A percentile compares a stretch with the other conserved stretches of the same genome.
These are phyloP conservation scores for Penstemon eatonii DNA, from an alignment of 257 asterid genomes.

Conservation along the genomic window DNA sequence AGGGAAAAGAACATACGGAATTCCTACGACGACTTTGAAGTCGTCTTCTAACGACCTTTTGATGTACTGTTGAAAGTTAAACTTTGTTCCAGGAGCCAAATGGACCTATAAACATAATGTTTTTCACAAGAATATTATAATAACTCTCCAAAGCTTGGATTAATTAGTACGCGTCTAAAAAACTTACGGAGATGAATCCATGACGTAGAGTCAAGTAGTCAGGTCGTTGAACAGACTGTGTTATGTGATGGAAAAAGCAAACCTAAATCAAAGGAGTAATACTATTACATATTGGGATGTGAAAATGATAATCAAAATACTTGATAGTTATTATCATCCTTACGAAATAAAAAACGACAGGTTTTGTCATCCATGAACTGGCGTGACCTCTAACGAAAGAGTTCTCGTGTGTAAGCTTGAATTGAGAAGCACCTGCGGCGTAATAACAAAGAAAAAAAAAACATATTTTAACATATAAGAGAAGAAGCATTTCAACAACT, in stretches of 20 bases:
- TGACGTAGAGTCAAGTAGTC: conserved; percentile 91
- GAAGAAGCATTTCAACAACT: neutral
- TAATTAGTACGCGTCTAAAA: neutral
- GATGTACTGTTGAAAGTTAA: conserved; percentile 91
- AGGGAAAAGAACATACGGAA: conserved; percentile 50
- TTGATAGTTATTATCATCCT: conserved; percentile 31
- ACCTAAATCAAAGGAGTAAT: conserved; percentile 40
- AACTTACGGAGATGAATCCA: conserved; percentile 88
- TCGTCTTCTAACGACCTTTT: conserved; percentile 94
- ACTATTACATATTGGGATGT: neutral
- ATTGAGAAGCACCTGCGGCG: conserved; percentile 63
- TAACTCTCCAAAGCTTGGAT: neutral
- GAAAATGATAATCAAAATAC: too few relatives aligned
- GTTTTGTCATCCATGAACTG: conserved; percentile 60
- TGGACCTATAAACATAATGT: conserved; percentile 57
- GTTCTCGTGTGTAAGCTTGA: conserved; percentile 90
- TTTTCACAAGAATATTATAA: neutral
- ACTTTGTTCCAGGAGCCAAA: conserved; percentile 89
- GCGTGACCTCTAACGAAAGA: conserved; percentile 84
- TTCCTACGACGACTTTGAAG: conserved; percentile 90
- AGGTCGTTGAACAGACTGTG: conserved; percentile 74
- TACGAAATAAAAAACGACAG: conserved; percentile 67
- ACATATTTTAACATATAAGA: neutral
- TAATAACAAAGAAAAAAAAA: neutral
- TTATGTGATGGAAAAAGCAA: conserved; percentile 78